Evolutionary conservation across 176 grass and related monocot species (phyloP), one percentile per base, ranked within the genome.

Genomic region (Aegilops sharonensis): DNA sequence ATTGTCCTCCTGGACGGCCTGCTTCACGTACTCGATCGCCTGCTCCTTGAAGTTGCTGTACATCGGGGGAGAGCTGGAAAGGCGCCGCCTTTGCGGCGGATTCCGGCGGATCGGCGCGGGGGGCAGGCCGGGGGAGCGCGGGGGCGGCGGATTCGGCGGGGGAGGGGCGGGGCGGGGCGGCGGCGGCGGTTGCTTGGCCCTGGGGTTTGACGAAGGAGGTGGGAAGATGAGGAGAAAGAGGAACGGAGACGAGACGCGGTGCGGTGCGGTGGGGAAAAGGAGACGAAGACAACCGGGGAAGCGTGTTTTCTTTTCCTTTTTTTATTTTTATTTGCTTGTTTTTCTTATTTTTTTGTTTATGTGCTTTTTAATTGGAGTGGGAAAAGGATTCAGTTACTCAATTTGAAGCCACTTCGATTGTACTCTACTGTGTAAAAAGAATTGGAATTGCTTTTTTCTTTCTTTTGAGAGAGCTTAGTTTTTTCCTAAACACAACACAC

Each of bases 31-130:
- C 90, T 97, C 94, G 92, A 99, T 99, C 90, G 97, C 97, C 94
- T 99, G 94, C 90, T 99, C 97, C 85, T 99, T 99, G 97, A 99
- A 99, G 81, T 99, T 99, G 90, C 94, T 99, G 90, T 97, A 97
- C 97, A 99, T 99, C 82, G 45, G 68, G 64, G 54, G 54, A 59
- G 54, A 59, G 54, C 54, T 3, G 35, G 40, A 68, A 86, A 62
- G 90, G 72, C 64, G 82, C 78, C 74, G 68, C 52, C 73, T 84
- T 70, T 69, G 79, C 78, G 80, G 88, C 88, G 85, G 84, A 77
- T 81, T 83, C 77, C 62, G 78, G 64, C 75, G 72, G 61, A 82
- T 88, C 86, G 91, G 68, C 30, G 72, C 42, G 27, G 48, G 64
- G 52, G 57, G 82, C 34, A 30, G 25, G 5, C 30, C 5, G 40